Base-by-base conservation (phyloP, 768 basidiomycete genomes). In the Collybiopsis confluens region DNA sequence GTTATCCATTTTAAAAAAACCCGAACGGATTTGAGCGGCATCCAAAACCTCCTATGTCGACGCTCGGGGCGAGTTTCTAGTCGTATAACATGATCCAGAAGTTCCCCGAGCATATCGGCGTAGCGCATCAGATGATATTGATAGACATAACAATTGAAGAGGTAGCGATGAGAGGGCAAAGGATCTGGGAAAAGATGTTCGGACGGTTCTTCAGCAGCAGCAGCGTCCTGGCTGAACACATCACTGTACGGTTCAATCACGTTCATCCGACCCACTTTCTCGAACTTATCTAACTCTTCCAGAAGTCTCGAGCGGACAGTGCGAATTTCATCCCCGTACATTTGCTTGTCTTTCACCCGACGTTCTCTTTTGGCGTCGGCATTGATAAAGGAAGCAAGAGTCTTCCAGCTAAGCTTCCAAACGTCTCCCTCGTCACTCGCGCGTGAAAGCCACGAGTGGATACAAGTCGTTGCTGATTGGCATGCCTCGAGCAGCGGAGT, bases 131-230 rank as follows among this genome's bases (percentile, higher is more conserved):
- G 62, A 58, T 78, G 79, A 58, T 78, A 80, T 53, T 91, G 86
- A 63, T 87, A 90, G 26, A 87, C 78, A 59, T 85, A 90, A 46
- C 83, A 86, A 53, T 88, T 72, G 59, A 91, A 91, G 7, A 91
- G 70, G 62, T 83, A 81, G 37, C 83, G 79, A 65, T 90, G 88
- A 0, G 83, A 79, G 0, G 80, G 82, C 11, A 74, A 67, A 6
- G 78, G 75, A n/a, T 67, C 56, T 13, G 66, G 5, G 30, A 13
- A 6, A 33, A 13, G n/a, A n/a, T n/a, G 30, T 13, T 11, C n/a
- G 36, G n/a, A n/a, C n/a, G 66, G 66, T 2, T 57, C 60, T 1
- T 58, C 59, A 13, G 58, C 55, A 37, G 51, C 49, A 59, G 52
- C 26, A 52, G 56, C 42, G 65, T 68, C 52, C 65, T 65, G 59